Evolutionary conservation across 2,329 filamentous ascomycete species (phyloP).

Genomic region (Neoscytalidium dimidiatum): DNA sequence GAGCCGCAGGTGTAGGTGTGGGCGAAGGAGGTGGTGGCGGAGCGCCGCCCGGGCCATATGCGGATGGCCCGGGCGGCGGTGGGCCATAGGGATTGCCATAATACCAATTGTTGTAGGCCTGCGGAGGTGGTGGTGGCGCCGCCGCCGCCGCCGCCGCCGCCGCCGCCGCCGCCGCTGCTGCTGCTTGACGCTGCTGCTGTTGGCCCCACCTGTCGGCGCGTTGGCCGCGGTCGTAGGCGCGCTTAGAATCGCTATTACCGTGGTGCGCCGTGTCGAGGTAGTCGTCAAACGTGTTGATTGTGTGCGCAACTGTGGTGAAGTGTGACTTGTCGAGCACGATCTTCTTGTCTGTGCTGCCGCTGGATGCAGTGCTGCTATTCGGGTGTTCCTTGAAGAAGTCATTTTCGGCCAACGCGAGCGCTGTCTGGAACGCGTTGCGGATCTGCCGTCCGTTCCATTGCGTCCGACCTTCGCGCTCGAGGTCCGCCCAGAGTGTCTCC

Average conservation of each 20-base stretch:
- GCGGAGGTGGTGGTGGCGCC: too few relatives aligned
- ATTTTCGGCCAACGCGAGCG: conserved; percentile 23
- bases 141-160: too few relatives aligned
- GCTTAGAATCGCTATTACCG: neutral
- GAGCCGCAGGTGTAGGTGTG: too few relatives aligned
- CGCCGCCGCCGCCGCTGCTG: too few relatives aligned
- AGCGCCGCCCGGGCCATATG: too few relatives aligned
- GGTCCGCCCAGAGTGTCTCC: neutral
- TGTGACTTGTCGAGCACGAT: neutral
- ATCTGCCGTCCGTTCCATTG: conserved; percentile 19
- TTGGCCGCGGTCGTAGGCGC: neutral
- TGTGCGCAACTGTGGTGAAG: neutral
- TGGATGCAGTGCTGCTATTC: neutral
- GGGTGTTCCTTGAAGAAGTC: conserved; percentile 1
- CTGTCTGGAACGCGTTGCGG: neutral
- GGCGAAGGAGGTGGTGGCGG: too few relatives aligned
- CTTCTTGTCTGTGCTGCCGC: neutral
- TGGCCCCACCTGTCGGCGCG: neutral
- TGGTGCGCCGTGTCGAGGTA: neutral
- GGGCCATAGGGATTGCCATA: too few relatives aligned
- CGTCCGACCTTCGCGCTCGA: neutral
- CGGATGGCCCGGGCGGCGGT: too few relatives aligned
- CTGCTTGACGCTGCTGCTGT: neutral
- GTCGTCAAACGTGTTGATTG: neutral
- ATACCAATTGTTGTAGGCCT: too few relatives aligned